Base-by-base conservation (phyloP, 129 eudicot genomes). In the Flaveria ramosissima region DNA sequence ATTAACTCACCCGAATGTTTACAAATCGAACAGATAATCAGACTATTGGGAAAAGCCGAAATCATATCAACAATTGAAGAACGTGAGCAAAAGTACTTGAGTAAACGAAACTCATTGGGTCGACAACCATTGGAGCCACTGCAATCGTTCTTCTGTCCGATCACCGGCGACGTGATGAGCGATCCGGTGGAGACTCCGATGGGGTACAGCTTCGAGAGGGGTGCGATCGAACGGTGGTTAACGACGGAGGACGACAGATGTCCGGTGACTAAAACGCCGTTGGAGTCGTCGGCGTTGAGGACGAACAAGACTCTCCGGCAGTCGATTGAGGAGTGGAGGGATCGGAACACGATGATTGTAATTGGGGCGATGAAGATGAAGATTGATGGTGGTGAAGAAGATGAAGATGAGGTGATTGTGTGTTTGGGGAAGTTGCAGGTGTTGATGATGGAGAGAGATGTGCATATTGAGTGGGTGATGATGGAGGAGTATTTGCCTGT, bases 311-410 rank as follows among this genome's bases (percentile, higher is more conserved):
- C 88, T 11, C 86, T 87, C 12, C 68, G 68, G 20, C 86, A 87
- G 42, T 84, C 91, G 19, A 87, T 87, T 21, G 84, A 84, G 52
- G 88, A 87, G 63, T 87, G 91, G 91, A 81, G 80, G 63, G 81
- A 84, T 16, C 72, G 88, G 16, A 87, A 87, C 42, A 81, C 84
- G 24, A 87, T 84, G 84, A 81, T 87, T 8, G 73, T 75, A 8
- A 87, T 87, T 3, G 86, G 82, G 68, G 81, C 86, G 10, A 70
- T 87, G 78, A 87, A 84, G 80, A 76, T 81, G 13, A 76, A 66
- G 66, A 81, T 87, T 56, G 76, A 45, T 59, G 81, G 86, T 3
- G 62, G 72, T 48, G 78, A 87, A 46, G 88, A 87, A 51, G 70
- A 84, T 57, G 91, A 84, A 81, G 70, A 84, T 57, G 91, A 84